A percentile compares a stretch with the other conserved stretches of the same genome.
Conservation (phyloP, 78 protist genomes). For the Monosiga brevicollis region DNA sequence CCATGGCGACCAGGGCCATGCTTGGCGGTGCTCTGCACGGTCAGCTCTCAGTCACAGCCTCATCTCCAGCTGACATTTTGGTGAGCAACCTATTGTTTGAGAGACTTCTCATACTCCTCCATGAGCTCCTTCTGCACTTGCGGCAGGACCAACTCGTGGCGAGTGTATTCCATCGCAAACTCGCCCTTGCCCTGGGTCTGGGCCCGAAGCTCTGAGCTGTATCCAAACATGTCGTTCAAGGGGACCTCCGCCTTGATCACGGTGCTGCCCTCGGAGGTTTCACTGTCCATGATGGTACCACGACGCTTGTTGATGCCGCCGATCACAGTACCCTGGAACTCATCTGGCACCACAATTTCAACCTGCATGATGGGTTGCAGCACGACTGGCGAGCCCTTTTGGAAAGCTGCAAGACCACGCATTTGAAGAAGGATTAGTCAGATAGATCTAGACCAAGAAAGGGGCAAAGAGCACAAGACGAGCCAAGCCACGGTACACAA, state of each 20-base stretch:
- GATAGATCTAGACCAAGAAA: too few species aligned
- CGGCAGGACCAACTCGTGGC: constrained; percentile 18
- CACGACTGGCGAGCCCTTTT: constrained; percentile 43
- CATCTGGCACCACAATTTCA: constrained; percentile 71
- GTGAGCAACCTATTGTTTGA: not conserved
- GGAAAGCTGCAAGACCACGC: constrained; percentile 22
- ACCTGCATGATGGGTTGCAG: constrained; percentile 89
- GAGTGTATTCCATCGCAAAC: constrained; percentile 66
- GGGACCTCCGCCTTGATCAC: constrained; percentile 67
- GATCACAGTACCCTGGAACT: constrained; percentile 56
- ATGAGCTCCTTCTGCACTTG: constrained; percentile 18
- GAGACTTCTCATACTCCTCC: constrained; percentile 6
- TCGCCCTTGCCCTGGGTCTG: constrained; percentile 68
- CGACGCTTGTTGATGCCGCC: constrained; percentile 51
- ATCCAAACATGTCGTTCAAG: constrained; percentile 87
- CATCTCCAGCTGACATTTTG: too few species aligned
- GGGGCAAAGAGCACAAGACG: too few species aligned
- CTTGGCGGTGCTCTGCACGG: too few species aligned
- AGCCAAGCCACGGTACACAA: too few species aligned
- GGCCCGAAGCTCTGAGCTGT: constrained; percentile 77
- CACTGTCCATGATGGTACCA: constrained; percentile 52
- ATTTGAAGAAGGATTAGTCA: not conserved
- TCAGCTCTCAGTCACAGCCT: too few species aligned
- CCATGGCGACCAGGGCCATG: too few species aligned
- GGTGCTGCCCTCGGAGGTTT: constrained; percentile 20